Evolutionary conservation across 2,329 filamentous ascomycete genomes (phyloP), one percentile per base, ranked within the genome.

Genomic region (Drechslerella dactyloides): DNA sequence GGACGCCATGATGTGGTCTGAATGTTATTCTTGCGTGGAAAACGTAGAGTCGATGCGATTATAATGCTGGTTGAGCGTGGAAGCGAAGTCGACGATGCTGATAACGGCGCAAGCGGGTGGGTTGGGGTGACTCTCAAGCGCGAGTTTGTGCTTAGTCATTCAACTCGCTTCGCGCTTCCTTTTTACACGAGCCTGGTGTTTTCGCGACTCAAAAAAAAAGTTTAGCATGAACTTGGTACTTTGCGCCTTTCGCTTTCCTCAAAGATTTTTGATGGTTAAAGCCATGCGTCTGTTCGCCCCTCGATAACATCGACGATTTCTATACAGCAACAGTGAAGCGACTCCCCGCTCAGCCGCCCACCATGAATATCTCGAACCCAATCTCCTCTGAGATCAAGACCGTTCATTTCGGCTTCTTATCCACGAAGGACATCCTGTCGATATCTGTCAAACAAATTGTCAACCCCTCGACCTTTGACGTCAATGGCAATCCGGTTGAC

Each of bases 401-500:
- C 79, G 91, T 99, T 78, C 90, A 96, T 79, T 99, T 99, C 80
- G 88, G 87, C 51, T 91, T 96, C 78, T 86, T 97, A 76, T 87
- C 90, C 19, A 84, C 88, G 57, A 84, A 89, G 72, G 93, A 99
- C 80, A 92, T 99, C 79, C 88, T 88, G 79, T 85, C 88, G 73
- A 87, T 97, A 76, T 99, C 94, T 7, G 94, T 97, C 75, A 94
- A 94, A 83, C 87, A 88, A 80, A 96, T 99, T 77, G 90, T 96
- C 78, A 96, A 96, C 82, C 89, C 92, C 57, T 90, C 86, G 75
- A 96, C 94, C n/a, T 94, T 97, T 80, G 94, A 97, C 81, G 85
- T 96, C 75, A 93, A 96, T 77, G 75, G 74, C 5, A 74, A 74
- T 23, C 90, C 92, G 13, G 61, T 76, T n/a, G 57, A 68, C 48